A percentile compares a stretch with the other conserved stretches of the same genome.
These are phyloP conservation scores for Rheum nobile DNA, from an alignment of 148 eudicot species.

Conservation along the genomic window DNA sequence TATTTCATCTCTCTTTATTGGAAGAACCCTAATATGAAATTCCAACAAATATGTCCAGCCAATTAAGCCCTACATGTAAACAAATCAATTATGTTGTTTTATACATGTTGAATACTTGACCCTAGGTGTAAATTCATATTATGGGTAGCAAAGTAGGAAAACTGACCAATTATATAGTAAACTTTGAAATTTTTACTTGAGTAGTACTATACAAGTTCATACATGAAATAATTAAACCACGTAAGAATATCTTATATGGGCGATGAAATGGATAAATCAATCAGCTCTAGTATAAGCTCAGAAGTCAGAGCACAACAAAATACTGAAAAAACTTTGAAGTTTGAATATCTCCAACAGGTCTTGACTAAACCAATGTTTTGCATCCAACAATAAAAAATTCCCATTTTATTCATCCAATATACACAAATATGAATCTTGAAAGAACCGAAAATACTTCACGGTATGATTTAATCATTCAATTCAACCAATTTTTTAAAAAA, in stretches of 20 bases:
- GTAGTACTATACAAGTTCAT: background rate
- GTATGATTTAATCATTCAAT: background rate
- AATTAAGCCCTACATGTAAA: too few relatives aligned
- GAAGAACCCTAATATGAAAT: too few relatives aligned
- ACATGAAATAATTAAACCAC: background rate
- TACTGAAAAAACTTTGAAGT: background rate
- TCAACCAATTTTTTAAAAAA: background rate
- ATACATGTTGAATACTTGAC: too few relatives aligned
- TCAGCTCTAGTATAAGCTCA: background rate
- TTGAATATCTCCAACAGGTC: background rate
- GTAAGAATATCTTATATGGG: background rate
- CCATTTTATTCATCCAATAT: background rate
- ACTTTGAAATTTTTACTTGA: too few relatives aligned
- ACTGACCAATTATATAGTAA: too few relatives aligned
- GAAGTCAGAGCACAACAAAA: background rate
- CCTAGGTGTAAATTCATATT: too few relatives aligned
- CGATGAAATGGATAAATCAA: background rate
- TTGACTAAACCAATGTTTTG: background rate
- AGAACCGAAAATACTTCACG: background rate
- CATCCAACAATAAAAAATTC: background rate
- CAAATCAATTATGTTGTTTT: too few relatives aligned
- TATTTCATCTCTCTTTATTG: constrained; percentile 89
- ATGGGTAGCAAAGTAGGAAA: too few relatives aligned
- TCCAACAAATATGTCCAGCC: too few relatives aligned
- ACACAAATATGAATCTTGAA: background rate